These are phyloP conservation scores for Chaetothyriales sp. DNA, from an alignment of 2,329 filamentous ascomycete species.

Conservation along the genomic window DNA sequence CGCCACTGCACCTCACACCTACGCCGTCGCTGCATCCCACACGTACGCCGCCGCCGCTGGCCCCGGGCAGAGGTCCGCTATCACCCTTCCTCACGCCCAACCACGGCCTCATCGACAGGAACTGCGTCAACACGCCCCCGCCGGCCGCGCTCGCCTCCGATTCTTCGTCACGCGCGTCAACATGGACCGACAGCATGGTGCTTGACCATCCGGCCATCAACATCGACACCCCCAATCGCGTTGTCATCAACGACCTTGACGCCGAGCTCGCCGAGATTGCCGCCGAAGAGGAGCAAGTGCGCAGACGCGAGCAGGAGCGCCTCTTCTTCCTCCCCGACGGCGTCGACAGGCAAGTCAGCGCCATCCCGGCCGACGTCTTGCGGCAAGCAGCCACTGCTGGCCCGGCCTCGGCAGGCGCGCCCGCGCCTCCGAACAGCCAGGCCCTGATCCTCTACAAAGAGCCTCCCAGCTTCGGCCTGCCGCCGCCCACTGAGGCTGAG, in stretches of 20 bases:
- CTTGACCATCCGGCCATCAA: not conserved
- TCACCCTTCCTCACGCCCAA: slow-evolving; percentile 3
- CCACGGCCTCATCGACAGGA: slow-evolving; percentile 4
- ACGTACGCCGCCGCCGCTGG: not conserved
- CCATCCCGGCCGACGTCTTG: slow-evolving; percentile 56
- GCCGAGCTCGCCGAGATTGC: slow-evolving; percentile 65
- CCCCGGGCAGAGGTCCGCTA: slow-evolving; percentile 4
- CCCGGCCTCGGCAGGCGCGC: slow-evolving; percentile 21
- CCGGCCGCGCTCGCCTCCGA: not conserved
- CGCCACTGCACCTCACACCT: not conserved
- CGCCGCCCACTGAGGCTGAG: slow-evolving; percentile 21
- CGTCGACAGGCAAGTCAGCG: slow-evolving; percentile 64
- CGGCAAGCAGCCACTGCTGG: slow-evolving; percentile 19
- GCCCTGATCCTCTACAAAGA: slow-evolving; percentile 67
- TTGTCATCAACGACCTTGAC: slow-evolving; percentile 85
- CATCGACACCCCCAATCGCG: slow-evolving; percentile 60
- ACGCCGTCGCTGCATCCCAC: not conserved
- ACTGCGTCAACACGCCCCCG: not conserved
- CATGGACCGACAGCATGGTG: slow-evolving; percentile 1
- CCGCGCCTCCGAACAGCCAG: slow-evolving; percentile 40
- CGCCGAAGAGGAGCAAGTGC: slow-evolving; percentile 33
- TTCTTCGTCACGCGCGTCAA: not conserved
- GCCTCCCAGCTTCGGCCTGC: slow-evolving; percentile 61
- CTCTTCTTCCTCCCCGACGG: slow-evolving; percentile 60
- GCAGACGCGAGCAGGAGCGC: slow-evolving; percentile 43